phyloP scores from a whole-genome alignment of 768 basidiomycete species.

The Neoboletus magnificus region DNA sequence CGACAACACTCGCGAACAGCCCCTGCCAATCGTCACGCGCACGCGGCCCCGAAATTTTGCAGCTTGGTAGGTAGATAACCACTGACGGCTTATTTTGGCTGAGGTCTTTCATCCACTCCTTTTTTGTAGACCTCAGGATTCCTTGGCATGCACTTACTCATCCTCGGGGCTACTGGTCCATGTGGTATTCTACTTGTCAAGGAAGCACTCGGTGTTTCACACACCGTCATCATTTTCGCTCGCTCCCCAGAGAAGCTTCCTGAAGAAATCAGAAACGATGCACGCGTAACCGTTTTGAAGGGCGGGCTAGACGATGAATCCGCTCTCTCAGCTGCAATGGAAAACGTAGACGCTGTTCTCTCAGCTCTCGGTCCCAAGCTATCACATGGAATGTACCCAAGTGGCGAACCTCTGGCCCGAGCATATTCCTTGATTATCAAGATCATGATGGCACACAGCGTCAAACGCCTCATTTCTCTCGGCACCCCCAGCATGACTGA shows the following conservation, averaged over 20 bases:
- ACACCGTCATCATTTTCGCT: slow-evolving; percentile 57
- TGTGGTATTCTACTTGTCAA: slow-evolving; percentile 55
- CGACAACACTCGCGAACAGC: neutral
- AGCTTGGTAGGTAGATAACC: neutral
- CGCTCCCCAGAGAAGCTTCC: slow-evolving; percentile 65
- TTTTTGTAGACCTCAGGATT: neutral
- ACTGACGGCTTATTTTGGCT: neutral
- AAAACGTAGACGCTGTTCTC: slow-evolving; percentile 58
- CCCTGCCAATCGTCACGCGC: neutral
- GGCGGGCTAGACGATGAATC: slow-evolving; percentile 55
- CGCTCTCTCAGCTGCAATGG: slow-evolving; percentile 48
- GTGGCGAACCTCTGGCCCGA: slow-evolving; percentile 56
- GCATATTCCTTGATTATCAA: slow-evolving; percentile 56
- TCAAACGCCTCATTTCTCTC: slow-evolving; percentile 62
- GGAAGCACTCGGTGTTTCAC: slow-evolving; percentile 44
- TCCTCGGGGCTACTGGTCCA: slow-evolving; percentile 71
- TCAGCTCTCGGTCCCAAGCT: slow-evolving; percentile 59
- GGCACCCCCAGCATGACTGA: slow-evolving; percentile 67
- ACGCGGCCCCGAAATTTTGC: neutral
- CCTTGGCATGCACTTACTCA: slow-evolving; percentile 47
- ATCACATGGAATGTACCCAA: slow-evolving; percentile 40
- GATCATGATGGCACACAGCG: slow-evolving; percentile 47
- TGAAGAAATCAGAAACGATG: slow-evolving; percentile 42
- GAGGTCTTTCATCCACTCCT: neutral
- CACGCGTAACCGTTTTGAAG: slow-evolving; percentile 47